These are phyloP conservation scores for Rhizopogon vinicolor DNA, from an alignment of 768 basidiomycete species.

Conservation along the genomic window DNA sequence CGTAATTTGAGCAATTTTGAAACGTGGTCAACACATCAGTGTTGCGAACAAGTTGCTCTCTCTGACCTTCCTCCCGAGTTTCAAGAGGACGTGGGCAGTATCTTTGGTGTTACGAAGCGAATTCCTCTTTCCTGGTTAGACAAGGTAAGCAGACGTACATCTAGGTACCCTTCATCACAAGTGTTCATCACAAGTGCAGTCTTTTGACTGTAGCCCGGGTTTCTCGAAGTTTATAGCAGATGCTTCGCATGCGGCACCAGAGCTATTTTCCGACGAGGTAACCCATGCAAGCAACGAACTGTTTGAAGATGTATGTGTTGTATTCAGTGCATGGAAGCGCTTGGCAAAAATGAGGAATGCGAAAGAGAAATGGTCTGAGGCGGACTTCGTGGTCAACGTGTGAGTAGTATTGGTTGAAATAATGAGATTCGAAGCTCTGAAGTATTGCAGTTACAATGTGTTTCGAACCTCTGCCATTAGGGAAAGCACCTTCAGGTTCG, in stretches of 20 bases:
- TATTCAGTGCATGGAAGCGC: conserved; percentile 42
- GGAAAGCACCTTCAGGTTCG: conserved; percentile 39
- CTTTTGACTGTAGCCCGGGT: background rate
- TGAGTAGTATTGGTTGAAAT: conserved; percentile 21
- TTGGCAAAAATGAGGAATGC: conserved; percentile 39
- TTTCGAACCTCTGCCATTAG: conserved; percentile 43
- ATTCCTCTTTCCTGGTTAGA: conserved; percentile 41
- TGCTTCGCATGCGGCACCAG: conserved; percentile 31
- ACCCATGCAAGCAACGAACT: conserved; percentile 17
- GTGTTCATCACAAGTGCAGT: background rate
- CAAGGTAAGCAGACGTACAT: conserved; percentile 23
- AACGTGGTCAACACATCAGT: conserved; percentile 45
- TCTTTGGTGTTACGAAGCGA: conserved; percentile 33
- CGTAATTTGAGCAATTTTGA: conserved; percentile 45
- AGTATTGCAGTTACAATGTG: conserved; percentile 37
- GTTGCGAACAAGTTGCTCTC: conserved; percentile 45
- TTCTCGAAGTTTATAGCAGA: conserved; percentile 18
- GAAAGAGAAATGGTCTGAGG: conserved; percentile 47
- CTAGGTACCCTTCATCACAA: background rate
- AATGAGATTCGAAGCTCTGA: background rate
- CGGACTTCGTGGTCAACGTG: conserved; percentile 53
- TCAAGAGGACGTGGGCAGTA: conserved; percentile 27
- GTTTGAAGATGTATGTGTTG: conserved; percentile 34
- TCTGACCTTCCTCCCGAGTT: conserved; percentile 39
- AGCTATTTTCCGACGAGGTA: conserved; percentile 32